phyloP scores from a whole-genome alignment of 148 eudicot species.

The Vaccinium darrowii region DNA sequence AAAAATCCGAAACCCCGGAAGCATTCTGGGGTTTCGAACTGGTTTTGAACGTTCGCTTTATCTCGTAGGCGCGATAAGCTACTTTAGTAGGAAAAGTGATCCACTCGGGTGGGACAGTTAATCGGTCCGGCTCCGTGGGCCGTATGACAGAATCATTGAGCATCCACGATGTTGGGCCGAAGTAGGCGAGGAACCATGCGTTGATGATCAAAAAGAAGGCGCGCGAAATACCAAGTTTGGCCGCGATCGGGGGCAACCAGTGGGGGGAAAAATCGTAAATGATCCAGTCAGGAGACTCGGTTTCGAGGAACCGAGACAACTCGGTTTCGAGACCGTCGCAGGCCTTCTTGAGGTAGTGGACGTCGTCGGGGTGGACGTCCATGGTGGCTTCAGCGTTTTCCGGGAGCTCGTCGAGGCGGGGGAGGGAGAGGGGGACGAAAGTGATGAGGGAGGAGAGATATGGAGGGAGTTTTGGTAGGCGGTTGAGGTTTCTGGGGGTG shows the following conservation, averaged over 20 bases:
- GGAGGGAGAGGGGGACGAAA: conserved; percentile 22
- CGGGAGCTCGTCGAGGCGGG: conserved; percentile 20
- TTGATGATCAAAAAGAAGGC: conserved; percentile 23
- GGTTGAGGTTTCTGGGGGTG: conserved; percentile 37
- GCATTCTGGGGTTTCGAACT: background rate
- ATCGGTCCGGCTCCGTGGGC: background rate
- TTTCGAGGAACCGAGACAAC: conserved; percentile 16
- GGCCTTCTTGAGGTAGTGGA: conserved; percentile 31
- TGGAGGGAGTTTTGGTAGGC: conserved; percentile 35
- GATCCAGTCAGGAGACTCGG: conserved; percentile 31
- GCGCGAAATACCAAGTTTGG: conserved; percentile 11
- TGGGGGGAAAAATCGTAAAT: conserved; percentile 28
- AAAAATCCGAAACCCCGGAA: background rate
- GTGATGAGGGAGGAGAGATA: conserved; percentile 10
- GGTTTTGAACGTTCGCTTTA: background rate
- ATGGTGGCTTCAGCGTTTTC: conserved; percentile 30
- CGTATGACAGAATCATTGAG: background rate
- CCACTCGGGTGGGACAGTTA: conserved; percentile 20
- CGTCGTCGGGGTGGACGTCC: conserved; percentile 21
- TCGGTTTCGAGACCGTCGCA: conserved; percentile 26
- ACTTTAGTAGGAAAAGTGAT: conserved; percentile 7
- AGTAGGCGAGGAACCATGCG: conserved; percentile 16
- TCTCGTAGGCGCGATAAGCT: conserved; percentile 13
- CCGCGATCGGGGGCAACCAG: conserved; percentile 26
- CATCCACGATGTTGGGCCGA: conserved; percentile 9